Evolutionary conservation across 768 basidiomycete genomes (phyloP), one percentile per base, ranked within the genome.

Genomic region (Phylloporus arenicola): DNA sequence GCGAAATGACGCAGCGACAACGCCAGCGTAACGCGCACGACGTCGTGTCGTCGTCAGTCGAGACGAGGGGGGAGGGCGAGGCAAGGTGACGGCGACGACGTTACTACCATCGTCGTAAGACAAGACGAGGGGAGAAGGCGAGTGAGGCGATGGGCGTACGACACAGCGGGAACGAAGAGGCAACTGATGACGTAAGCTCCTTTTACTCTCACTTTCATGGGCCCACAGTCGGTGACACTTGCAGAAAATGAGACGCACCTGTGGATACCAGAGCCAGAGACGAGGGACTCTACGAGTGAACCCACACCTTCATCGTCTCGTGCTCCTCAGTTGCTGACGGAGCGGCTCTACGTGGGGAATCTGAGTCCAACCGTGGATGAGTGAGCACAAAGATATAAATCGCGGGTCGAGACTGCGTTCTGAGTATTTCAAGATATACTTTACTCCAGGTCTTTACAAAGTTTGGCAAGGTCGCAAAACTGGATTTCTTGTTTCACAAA

Each of bases 401-500:
- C 43, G 17, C 51, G 29, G 1, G 42, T 46, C 20, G 22, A 33
- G 12, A 4, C 25, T 9, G 16, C 0, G 27, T 45, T 57, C 58
- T 61, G 37, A 68, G 37, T 45, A 16, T 43, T 50, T 47, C 44
- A 62, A 95, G 92, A 68, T 91, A 92, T 69, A 75, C 90, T 4
- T 76, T 99, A 14, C 79, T 98, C 19, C 89, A 94, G 68, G 69
- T 94, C 31, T 96, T 96, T 69, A 80, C 87, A 29, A 93, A 88
- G 70, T 93, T 84, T 65, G 96, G 96, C 48, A 92, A 91, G 69
- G 79, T 98, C 53, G 80, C 91, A 19, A 91, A 92, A 57, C 79
- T 97, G 45, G 96, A 99, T 68, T 97, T 84, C 67, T 77, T 97
- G 55, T 97, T 97, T 63, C 94, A 99, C 76, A 97, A 95, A 70